These are phyloP conservation scores for Blastocystis sp. DNA, from an alignment of 352 stramenopile species.

Conservation along the genomic window DNA sequence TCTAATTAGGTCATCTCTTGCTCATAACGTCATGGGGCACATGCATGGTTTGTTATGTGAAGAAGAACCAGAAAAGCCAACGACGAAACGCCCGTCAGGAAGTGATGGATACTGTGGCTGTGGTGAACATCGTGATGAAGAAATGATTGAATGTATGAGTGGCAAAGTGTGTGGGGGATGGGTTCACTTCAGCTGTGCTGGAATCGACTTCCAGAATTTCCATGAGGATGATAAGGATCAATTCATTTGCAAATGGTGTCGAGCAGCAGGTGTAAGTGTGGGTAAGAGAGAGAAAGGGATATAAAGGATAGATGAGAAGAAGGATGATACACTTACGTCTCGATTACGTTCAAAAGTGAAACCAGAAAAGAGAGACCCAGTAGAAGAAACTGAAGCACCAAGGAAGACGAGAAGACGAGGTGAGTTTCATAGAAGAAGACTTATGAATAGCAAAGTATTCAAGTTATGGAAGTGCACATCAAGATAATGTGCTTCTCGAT, in stretches of 20 bases:
- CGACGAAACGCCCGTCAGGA: not conserved
- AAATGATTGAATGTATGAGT: conserved; percentile 56
- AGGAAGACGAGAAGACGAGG: conserved; percentile 6
- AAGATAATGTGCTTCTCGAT: conserved; percentile 21
- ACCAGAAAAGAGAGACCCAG: not conserved
- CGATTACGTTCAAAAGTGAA: conserved; percentile 14
- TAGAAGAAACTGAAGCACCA: not conserved
- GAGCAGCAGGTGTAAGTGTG: conserved; percentile 34
- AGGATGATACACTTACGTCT: not conserved
- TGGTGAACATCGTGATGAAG: conserved; percentile 26
- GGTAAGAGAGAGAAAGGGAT: conserved; percentile 19
- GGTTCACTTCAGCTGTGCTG: conserved; percentile 58
- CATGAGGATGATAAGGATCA: conserved; percentile 30
- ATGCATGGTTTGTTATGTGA: conserved; percentile 44
- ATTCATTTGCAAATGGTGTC: conserved; percentile 61
- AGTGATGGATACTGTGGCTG: conserved; percentile 35
- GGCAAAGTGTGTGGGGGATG: conserved; percentile 52
- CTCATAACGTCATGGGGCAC: conserved; percentile 48
- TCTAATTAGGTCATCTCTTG: conserved; percentile 25
- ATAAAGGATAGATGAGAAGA: conserved; percentile 17
- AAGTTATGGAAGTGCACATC: conserved; percentile 22
- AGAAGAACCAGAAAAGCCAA: not conserved
- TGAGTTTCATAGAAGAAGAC: not conserved
- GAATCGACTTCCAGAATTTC: conserved; percentile 31
- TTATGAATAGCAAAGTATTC: conserved; percentile 42